A percentile compares a stretch with the other conserved stretches of the same genome.
These are phyloP conservation scores for Metarhizium album DNA, from an alignment of 2,329 filamentous ascomycete species.

Conservation along the genomic window DNA sequence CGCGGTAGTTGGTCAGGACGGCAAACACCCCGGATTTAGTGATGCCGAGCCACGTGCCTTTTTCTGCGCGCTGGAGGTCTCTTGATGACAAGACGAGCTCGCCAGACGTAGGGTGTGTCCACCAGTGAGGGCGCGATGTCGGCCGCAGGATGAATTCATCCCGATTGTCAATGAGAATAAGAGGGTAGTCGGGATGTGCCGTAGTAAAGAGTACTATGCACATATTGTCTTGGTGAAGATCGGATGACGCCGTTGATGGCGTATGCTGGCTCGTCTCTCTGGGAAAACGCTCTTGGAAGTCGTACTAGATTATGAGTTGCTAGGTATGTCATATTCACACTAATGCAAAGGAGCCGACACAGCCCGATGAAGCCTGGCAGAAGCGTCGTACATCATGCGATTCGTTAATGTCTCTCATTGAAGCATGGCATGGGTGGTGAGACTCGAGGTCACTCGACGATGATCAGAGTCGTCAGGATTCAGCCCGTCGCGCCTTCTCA, in stretches of 20 bases:
- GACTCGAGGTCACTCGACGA: too few species aligned
- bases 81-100: slow-evolving; percentile 45
- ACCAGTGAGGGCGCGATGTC: slow-evolving; percentile 55
- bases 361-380: not conserved
- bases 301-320: too few species aligned
- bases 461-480: too few species aligned
- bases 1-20: slow-evolving; percentile 57
- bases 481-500: not conserved
- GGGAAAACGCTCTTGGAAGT: too few species aligned
- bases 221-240: slow-evolving; percentile 39
- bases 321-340: too few species aligned
- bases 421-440: too few species aligned
- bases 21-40: slow-evolving; percentile 49
- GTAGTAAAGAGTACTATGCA: slow-evolving; percentile 71
- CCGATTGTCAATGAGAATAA: slow-evolving; percentile 68
- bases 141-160: slow-evolving; percentile 61
- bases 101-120: slow-evolving; percentile 35
- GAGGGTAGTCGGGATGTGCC: slow-evolving; percentile 61
- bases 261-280: too few species aligned
- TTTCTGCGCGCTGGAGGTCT: slow-evolving; percentile 50
- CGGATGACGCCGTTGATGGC: too few species aligned
- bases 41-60: slow-evolving; percentile 57
- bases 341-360: too few species aligned
- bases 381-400: not conserved
- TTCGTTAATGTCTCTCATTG: not conserved